Conservation (phyloP, 2,329 filamentous ascomycete genomes). For the Chrysosporium keratinophilum region DNA sequence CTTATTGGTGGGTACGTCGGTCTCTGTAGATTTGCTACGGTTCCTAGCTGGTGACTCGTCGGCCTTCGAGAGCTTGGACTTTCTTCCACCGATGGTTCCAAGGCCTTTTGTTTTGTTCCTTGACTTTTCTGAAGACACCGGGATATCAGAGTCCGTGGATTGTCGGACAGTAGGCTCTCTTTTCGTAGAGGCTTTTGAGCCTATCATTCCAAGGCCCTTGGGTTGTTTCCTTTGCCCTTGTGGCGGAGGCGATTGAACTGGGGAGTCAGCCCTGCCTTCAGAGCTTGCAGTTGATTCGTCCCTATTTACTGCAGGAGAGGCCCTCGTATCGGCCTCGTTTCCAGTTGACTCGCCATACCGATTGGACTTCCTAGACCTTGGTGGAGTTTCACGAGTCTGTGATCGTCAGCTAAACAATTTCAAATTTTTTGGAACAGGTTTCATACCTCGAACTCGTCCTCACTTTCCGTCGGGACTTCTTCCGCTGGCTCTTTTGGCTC, state of each 20-base stretch:
- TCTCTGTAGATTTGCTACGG: background rate
- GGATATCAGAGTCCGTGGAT: constrained; percentile 13
- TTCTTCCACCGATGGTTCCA: constrained; percentile 14
- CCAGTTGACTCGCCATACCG: background rate
- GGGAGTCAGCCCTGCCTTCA: background rate
- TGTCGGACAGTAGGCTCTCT: background rate
- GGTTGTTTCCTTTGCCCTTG: constrained; percentile 9
- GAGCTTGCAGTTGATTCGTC: background rate
- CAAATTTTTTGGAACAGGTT: background rate
- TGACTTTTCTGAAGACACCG: background rate
- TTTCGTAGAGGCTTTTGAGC: constrained; percentile 5
- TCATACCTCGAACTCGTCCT: constrained; percentile 33
- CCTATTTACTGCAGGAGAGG: background rate
- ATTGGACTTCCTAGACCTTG: constrained; percentile 16
- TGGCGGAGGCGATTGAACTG: constrained; percentile 6
- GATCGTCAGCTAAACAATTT: background rate
- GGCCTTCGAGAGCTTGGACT: constrained; percentile 1
- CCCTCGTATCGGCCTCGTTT: background rate
- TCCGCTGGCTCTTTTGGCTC: constrained; percentile 9
- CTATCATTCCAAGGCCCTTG: constrained; percentile 17
- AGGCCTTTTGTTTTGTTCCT: constrained; percentile 12
- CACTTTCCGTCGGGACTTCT: constrained; percentile 23
- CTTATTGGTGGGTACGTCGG: background rate
- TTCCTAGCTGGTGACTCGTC: background rate
- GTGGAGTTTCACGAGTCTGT: constrained; percentile 31